Percentiles rank a stretch among this genome's conserved stretches.
Evolutionary conservation across 495 filamentous ascomycete genomes (phyloP).

Genomic region (Penicillium bialowiezense): DNA sequence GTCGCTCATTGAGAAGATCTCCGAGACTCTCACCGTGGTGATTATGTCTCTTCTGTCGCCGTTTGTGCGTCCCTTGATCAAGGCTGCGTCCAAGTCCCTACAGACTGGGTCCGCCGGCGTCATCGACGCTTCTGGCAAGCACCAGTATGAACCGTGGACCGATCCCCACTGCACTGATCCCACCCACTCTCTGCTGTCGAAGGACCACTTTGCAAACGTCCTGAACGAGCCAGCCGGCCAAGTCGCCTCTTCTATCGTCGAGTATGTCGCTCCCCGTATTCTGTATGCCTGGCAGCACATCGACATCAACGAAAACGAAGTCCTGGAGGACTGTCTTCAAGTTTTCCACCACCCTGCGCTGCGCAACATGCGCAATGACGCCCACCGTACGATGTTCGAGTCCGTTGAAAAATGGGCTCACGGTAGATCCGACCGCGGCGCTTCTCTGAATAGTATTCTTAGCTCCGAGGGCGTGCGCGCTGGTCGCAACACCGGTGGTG

Average conservation of each 20-base stretch:
- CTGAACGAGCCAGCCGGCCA: constrained; percentile 85
- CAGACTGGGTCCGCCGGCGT: constrained; percentile 81
- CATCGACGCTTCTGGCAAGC: constrained; percentile 73
- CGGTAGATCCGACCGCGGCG: constrained; percentile 58
- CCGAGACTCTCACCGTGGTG: constrained; percentile 86
- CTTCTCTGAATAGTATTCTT: constrained; percentile 64
- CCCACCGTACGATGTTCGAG: constrained; percentile 83
- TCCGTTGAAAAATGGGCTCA: constrained; percentile 76
- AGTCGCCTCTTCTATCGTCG: constrained; percentile 72
- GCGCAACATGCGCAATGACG: constrained; percentile 66
- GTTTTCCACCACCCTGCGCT: constrained; percentile 89
- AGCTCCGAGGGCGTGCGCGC: constrained; percentile 75
- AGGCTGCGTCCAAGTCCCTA: constrained; percentile 73
- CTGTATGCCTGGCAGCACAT: constrained; percentile 89
- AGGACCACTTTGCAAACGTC: constrained; percentile 94
- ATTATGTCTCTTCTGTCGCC: constrained; percentile 86
- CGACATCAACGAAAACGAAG: constrained; percentile 71
- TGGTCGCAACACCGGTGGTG: constrained; percentile 68
- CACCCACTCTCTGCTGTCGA: constrained; percentile 90
- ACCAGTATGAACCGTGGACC: constrained; percentile 90
- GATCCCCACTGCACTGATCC: constrained; percentile 83
- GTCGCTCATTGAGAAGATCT: constrained; percentile 83
- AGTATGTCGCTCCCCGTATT: constrained; percentile 82
- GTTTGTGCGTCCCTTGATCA: constrained; percentile 87
- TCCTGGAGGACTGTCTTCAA: constrained; percentile 69